Evolutionary conservation across 495 filamentous ascomycete genomes (phyloP).

Genomic region (Rhypophila decipiens): DNA sequence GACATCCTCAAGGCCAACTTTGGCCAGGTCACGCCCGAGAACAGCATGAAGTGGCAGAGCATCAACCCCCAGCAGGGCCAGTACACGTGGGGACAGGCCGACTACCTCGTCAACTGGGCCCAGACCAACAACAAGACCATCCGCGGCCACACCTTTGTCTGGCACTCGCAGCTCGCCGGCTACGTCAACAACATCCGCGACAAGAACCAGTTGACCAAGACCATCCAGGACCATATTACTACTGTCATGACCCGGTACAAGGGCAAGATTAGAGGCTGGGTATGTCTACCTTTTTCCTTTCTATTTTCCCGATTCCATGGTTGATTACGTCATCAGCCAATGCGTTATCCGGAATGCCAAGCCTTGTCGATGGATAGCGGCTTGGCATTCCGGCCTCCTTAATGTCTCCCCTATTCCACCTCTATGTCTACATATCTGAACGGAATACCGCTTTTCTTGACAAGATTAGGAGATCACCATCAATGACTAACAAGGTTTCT

Average conservation of each 20-base stretch:
- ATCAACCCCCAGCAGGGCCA: conserved; percentile 39
- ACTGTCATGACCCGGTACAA: conserved; percentile 52
- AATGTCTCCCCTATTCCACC: no score
- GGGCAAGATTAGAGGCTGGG: conserved; percentile 57
- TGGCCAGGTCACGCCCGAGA: conserved; percentile 60
- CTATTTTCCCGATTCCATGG: background rate
- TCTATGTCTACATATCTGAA: no score
- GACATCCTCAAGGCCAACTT: conserved; percentile 55
- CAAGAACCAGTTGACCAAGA: conserved; percentile 42
- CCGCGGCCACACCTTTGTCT: conserved; percentile 58
- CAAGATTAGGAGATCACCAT: no score
- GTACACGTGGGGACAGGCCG: conserved; percentile 47
- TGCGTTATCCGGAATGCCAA: no score
- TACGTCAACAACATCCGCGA: conserved; percentile 53
- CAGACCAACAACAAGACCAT: conserved; percentile 47
- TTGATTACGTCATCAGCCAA: background rate
- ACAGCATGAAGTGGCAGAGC: conserved; percentile 60
- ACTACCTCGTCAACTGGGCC: conserved; percentile 58
- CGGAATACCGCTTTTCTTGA: no score
- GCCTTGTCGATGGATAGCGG: no score
- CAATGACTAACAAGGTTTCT: no score
- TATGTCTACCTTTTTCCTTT: conserved; percentile 16
- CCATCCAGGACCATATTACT: conserved; percentile 54
- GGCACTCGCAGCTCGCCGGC: conserved; percentile 58
- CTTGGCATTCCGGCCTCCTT: no score